A percentile compares a stretch with the other conserved stretches of the same genome.
Evolutionary conservation across 441 rosid species (phyloP).

Genomic region (Metrosideros polymorpha): DNA sequence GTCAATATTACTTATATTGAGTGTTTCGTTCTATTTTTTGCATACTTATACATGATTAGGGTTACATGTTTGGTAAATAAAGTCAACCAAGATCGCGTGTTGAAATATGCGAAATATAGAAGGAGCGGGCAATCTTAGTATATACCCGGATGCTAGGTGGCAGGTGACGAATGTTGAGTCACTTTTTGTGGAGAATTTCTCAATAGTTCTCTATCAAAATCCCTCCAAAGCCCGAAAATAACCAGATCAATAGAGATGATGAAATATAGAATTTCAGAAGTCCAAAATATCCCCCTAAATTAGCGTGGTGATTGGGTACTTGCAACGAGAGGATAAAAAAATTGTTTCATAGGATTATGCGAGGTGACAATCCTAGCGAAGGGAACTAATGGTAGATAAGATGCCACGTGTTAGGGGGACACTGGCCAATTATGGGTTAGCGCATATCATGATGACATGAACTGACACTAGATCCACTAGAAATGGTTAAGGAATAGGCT

Average conservation of each 20-base stretch:
- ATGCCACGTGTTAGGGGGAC: neutral
- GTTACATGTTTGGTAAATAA: no score
- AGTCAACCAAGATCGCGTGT: neutral
- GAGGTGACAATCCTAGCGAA: neutral
- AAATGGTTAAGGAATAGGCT: neutral
- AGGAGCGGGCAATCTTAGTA: neutral
- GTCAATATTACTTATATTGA: no score
- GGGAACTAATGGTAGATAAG: neutral
- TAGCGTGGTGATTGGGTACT: neutral
- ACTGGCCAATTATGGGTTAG: neutral
- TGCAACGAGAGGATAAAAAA: neutral
- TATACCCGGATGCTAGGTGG: neutral
- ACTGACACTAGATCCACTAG: neutral
- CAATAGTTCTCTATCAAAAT: neutral
- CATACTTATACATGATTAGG: neutral
- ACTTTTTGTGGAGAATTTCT: neutral
- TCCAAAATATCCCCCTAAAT: neutral
- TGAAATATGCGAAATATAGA: no score
- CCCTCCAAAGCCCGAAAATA: neutral
- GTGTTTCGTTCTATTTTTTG: neutral
- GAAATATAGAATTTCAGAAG: neutral
- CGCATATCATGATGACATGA: neutral
- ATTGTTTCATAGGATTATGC: neutral
- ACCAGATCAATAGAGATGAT: neutral
- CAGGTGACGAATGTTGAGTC: neutral